Percentiles rank a stretch among this genome's conserved stretches.
Evolutionary conservation across 768 basidiomycete species (phyloP).

Genomic region (Agaricus blazei): DNA sequence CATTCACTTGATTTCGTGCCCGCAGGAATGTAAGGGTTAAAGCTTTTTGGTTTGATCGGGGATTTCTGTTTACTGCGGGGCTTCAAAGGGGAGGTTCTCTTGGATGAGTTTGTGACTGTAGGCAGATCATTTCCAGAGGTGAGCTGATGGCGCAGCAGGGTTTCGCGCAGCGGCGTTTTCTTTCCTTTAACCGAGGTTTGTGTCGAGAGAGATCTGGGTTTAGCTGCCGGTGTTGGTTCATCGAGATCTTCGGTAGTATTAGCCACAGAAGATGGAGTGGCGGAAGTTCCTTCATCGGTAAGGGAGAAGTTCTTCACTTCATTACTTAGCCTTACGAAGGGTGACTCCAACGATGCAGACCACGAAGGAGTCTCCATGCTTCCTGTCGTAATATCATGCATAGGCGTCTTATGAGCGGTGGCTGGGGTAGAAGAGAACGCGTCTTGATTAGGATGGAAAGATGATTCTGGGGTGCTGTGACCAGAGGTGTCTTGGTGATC

Average conservation of each 20-base stretch:
- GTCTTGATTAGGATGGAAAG: constrained; percentile 69
- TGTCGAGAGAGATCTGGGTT: constrained; percentile 15
- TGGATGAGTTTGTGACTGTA: constrained; percentile 24
- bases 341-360: constrained; percentile 71
- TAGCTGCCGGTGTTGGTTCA: constrained; percentile 11
- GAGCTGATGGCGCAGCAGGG: constrained; percentile 48
- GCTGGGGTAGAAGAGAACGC: constrained; percentile 81
- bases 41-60: constrained; percentile 40
- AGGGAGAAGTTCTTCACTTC: constrained; percentile 51
- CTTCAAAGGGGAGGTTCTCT: constrained; percentile 45
- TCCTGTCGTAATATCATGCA: constrained; percentile 32
- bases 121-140: constrained; percentile 36
- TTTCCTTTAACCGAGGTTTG: constrained; percentile 38
- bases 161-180: constrained; percentile 39
- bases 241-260: constrained; percentile 15
- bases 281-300: constrained; percentile 30
- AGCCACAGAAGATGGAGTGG: constrained; percentile 11
- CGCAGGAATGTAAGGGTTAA: constrained; percentile 59
- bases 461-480: constrained; percentile 54
- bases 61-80: constrained; percentile 50
- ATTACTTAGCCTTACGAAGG: constrained; percentile 61
- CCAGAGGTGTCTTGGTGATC: constrained; percentile 31
- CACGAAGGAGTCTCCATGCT: constrained; percentile 55
- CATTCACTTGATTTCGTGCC: constrained; percentile 49
- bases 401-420: constrained; percentile 32